These are phyloP conservation scores for Hylodesmum podocarpum DNA, from an alignment of 306 rosid genomes.

Conservation along the genomic window DNA sequence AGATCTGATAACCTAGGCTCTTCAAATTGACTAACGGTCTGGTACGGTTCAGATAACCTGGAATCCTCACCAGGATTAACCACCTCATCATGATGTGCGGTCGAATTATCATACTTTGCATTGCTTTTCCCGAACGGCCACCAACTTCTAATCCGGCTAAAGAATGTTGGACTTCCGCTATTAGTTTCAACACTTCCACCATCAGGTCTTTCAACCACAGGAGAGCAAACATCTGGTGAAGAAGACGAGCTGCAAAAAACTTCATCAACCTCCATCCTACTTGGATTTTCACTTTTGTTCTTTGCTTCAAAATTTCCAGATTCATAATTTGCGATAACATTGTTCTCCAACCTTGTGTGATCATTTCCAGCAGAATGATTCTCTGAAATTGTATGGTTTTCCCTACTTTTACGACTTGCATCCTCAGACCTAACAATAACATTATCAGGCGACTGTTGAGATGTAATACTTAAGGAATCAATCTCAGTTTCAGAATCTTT, in stretches of 20 bases:
- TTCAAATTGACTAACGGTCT: constrained; percentile 19
- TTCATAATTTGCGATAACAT: neutral
- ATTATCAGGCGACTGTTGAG: constrained; percentile 37
- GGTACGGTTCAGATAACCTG: constrained; percentile 40
- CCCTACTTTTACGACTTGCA: constrained; percentile 30
- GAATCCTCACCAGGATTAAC: constrained; percentile 33
- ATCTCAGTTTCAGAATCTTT: constrained; percentile 29
- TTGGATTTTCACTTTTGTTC: constrained; percentile 31
- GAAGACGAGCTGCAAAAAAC: constrained; percentile 30
- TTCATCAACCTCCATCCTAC: constrained; percentile 41
- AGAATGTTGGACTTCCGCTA: constrained; percentile 36
- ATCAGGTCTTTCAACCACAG: constrained; percentile 29
- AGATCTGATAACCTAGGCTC: constrained; percentile 35
- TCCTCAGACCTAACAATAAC: constrained; percentile 32
- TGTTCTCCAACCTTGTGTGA: constrained; percentile 1
- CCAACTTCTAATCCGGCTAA: constrained; percentile 47
- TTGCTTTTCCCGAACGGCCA: constrained; percentile 49
- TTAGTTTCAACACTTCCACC: constrained; percentile 32
- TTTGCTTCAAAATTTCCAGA: constrained; percentile 34
- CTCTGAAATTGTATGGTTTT: constrained; percentile 29
- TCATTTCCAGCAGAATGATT: constrained; percentile 34
- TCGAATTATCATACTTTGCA: constrained; percentile 26
- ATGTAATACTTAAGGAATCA: constrained; percentile 35
- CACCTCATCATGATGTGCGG: constrained; percentile 31
- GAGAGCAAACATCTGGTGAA: constrained; percentile 31